phyloP scores from a whole-genome alignment of 306 rosid genomes.

The Gillenia trifoliata region DNA sequence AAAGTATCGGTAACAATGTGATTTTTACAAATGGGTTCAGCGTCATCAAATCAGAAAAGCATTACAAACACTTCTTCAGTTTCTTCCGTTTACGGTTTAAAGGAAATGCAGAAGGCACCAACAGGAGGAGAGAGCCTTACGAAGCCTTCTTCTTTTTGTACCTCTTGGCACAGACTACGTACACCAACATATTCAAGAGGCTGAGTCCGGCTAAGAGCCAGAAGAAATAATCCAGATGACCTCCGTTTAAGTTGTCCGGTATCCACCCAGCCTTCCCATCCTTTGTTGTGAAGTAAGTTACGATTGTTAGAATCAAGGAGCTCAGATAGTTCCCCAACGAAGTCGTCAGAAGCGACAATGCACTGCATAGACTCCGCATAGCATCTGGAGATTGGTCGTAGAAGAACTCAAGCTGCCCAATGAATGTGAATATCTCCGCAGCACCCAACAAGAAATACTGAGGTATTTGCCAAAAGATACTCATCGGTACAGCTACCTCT shows the following conservation, averaged over 20 bases:
- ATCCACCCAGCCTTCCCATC: slow-evolving; percentile 78
- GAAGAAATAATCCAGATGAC: slow-evolving; percentile 83
- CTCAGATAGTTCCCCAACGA: slow-evolving; percentile 84
- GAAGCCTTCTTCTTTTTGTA: slow-evolving; percentile 78
- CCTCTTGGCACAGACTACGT: slow-evolving; percentile 48
- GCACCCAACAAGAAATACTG: slow-evolving; percentile 89
- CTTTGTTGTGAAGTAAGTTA: slow-evolving; percentile 68
- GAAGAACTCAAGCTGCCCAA: slow-evolving; percentile 94
- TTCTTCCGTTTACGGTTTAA: not conserved
- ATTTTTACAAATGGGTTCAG: not conserved
- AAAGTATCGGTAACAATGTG: not conserved
- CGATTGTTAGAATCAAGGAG: slow-evolving; percentile 69
- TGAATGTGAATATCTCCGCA: slow-evolving; percentile 75
- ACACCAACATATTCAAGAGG: slow-evolving; percentile 61
- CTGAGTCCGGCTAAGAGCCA: slow-evolving; percentile 90
- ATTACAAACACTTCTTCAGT: not conserved
- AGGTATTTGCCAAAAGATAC: slow-evolving; percentile 77
- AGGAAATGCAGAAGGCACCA: not conserved
- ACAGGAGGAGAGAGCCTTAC: not conserved
- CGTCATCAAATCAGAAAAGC: not conserved
- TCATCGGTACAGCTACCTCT: slow-evolving; percentile 60
- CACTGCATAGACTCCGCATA: slow-evolving; percentile 93
- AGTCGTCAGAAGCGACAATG: slow-evolving; percentile 73
- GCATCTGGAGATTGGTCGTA: slow-evolving; percentile 97
- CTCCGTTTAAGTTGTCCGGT: slow-evolving; percentile 71